Base-by-base conservation (phyloP, 2,329 filamentous ascomycete species). In the Alternaria viburni region DNA sequence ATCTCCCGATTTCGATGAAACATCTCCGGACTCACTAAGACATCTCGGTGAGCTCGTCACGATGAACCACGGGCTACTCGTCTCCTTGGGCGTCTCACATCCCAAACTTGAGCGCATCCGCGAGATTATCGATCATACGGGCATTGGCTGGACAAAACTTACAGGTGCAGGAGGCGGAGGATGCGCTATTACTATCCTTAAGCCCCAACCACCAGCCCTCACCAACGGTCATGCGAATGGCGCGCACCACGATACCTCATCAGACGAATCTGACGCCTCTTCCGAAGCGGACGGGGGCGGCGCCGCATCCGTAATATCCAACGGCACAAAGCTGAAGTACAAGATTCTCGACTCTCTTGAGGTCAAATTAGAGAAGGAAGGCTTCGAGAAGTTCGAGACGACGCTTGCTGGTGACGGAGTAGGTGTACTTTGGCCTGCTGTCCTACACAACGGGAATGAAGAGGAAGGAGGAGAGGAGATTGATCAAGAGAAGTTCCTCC, bases 131-230 rank as follows among this genome's bases (percentile, higher is more conserved):
- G 95, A 99, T 70, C 89, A 96, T 71, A 88, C 93, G 60, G 91
- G 91, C 44, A 91, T 97, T 59, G 96, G 96, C 28, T 99, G 94
- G 94, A 97, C 96, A 12, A 99, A 99, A 80, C 86, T 99, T 61
- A 99, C 96, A 0, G 96, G 96, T 32, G 96, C 96, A 1, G 96
- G 96, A 21, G 96, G 96, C 12, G 96, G 96, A 60, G 96, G 96
- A 3, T 98, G 96, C 80, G 95, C 94, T 4, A 98, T 99, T 70
- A 96, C 95, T 0, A 84, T 99, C 5, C 84, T 99, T 52, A 91
- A 90, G 68, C 91, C 92, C 0, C 88, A 87, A 21, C 70, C 71
- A 5, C 70, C 69, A 13, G 65, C 64, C 4, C 64, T 72, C 77
- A 87, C 7, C 83, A 87, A 64, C 87, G 87, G 71, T 25, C 75